Evolutionary conservation across 129 eudicot species (phyloP), one percentile per base, ranked within the genome.

Genomic region (Arctium lappa): DNA sequence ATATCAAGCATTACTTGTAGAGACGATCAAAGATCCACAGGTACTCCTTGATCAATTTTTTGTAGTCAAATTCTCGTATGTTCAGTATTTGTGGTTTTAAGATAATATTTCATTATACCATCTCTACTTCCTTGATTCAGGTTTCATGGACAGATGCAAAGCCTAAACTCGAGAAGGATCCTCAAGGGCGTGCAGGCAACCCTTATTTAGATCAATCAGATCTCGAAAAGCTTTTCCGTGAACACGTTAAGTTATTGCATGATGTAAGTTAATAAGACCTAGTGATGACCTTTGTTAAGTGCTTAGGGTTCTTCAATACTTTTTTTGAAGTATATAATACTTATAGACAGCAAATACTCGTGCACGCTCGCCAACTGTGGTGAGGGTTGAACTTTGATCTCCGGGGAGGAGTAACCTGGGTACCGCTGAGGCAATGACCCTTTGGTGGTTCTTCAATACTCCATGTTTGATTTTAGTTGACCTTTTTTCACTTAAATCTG

Each of bases 1-100:
- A 42, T 96, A 93, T 90, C 98, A 96, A 85, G 99, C 99, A 44
- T 89, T 96, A 80, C 89, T 96, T 81, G 99, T 96, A 38, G 99
- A 96, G 85, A 90, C 92, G 80, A 93, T 93, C 48, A 96, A 96
- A 89, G 98, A 96, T 91, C 95, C 97, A 68, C 93, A 90, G 97
- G 99, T 93, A 81, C 79, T 0, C 15, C 5, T 81, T 75, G 11
- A 62, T 75, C 75, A 10, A 30, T 4, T 74, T 60, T 22, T 30
- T 3, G 65, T 62, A 16, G 33, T 70, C 0, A 39, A 69, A 29
- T 83, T 83, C 56, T 32, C 8, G 81, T 16, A 32, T 74, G 39
- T 31, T 50, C 0, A 4, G n/a, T 34, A 72, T 9, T 74, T 75
- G 46, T 34, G 69, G 70, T 60, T 30, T 37, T 42, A 32, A 68